Conservation (phyloP, 345 rosid species). For the Abelmoschus esculentus region DNA sequence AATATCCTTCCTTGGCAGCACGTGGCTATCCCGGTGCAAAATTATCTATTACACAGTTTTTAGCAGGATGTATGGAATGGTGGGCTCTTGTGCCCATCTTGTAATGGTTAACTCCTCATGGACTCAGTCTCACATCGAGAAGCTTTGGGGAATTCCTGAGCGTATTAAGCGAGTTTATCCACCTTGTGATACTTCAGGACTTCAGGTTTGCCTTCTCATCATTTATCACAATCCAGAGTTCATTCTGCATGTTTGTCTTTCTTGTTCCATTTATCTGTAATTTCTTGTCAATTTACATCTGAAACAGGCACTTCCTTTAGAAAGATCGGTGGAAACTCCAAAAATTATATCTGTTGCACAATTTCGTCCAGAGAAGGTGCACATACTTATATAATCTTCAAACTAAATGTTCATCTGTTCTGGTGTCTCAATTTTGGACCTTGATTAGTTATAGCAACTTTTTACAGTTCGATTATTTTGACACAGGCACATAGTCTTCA, state of each 20-base stretch:
- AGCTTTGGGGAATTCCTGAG: conserved; percentile 68
- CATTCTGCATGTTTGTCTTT: not conserved
- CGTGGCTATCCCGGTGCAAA: conserved; percentile 71
- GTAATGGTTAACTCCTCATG: conserved; percentile 97
- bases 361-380: conserved; percentile 99
- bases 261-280: not conserved
- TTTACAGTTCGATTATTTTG: conserved; percentile 24
- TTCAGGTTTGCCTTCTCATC: conserved; percentile 47
- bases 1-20: conserved; percentile 34
- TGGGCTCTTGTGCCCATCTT: conserved; percentile 77
- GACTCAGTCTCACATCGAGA: conserved; percentile 78
- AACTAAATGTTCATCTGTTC: conserved; percentile 26
- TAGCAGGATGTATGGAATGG: conserved; percentile 81
- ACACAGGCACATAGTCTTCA: conserved; percentile 86
- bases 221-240: not conserved
- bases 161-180: conserved; percentile 77
- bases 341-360: conserved; percentile 80
- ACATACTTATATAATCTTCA: conserved; percentile 30
- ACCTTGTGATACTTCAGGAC: conserved; percentile 91
- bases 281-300: not conserved
- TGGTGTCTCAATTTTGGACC: conserved; percentile 23
- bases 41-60: conserved; percentile 62
- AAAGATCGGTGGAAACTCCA: conserved; percentile 55
- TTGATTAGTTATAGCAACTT: not conserved
- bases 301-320: conserved; percentile 64